Evolutionary conservation across 352 stramenopile species (phyloP).

Genomic region (Phytophthora macrochlamydospora): DNA sequence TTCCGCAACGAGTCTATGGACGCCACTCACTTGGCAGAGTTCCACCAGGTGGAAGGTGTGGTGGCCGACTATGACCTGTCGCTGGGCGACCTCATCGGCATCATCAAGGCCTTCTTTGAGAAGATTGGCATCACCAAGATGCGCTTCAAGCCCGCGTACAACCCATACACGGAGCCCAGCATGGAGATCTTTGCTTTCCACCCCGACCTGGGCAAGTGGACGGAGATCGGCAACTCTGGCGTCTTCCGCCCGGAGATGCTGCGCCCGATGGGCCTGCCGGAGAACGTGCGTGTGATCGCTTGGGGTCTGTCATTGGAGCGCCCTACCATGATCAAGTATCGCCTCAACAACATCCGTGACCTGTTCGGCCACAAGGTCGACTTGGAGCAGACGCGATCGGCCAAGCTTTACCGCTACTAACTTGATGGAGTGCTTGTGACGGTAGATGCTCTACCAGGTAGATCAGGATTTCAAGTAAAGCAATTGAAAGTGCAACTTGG

Average conservation of each 20-base stretch:
- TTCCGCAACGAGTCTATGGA: conserved; percentile 99
- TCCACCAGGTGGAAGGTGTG: conserved; percentile 99
- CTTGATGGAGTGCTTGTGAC: conserved; percentile 12
- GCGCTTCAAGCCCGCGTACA: conserved; percentile 99
- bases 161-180: conserved; percentile 99
- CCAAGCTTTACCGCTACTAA: conserved; percentile 90
- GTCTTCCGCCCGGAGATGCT: conserved; percentile 99
- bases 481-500: too few species aligned
- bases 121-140: conserved; percentile 98
- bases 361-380: conserved; percentile 99
- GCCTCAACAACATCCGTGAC: conserved; percentile 99
- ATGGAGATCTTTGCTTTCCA: conserved; percentile 99
- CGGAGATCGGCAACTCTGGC: conserved; percentile 98
- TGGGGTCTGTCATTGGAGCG: conserved; percentile 99
- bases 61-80: conserved; percentile 99
- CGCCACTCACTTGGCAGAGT: conserved; percentile 99
- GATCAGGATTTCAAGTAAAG: too few species aligned
- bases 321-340: conserved; percentile 99
- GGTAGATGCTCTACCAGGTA: conserved; percentile 9
- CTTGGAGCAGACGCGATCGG: conserved; percentile 94
- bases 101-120: conserved; percentile 99
- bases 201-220: conserved; percentile 99
- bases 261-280: conserved; percentile 97
- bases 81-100: conserved; percentile 98
- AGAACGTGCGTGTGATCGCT: conserved; percentile 99